Conservation (phyloP, 1,284 basidiomycete genomes). For the Ustilago bromivora region DNA sequence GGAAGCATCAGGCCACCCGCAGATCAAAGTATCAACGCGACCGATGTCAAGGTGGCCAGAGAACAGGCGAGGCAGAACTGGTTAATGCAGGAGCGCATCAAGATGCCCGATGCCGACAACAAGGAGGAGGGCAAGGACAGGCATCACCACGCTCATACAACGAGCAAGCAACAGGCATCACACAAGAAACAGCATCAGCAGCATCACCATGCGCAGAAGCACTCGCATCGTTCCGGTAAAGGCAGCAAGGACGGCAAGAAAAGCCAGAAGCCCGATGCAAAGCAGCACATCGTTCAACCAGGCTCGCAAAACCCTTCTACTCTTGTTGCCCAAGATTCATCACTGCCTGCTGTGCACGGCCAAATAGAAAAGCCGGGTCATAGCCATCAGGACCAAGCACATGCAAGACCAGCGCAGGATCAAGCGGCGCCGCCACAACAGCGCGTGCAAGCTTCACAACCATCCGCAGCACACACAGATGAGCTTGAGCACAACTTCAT, state of each 20-base stretch:
- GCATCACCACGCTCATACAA: not conserved
- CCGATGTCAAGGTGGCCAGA: slow-evolving; percentile 31
- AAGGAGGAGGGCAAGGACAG: not conserved
- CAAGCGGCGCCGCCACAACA: not conserved
- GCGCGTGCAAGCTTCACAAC: not conserved
- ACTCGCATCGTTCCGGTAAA: not conserved
- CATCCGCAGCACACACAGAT: slow-evolving; percentile 8
- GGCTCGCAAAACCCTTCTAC: slow-evolving; percentile 1
- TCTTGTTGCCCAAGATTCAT: not conserved
- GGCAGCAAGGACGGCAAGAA: not conserved
- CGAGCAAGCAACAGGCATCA: not conserved
- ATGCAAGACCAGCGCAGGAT: not conserved
- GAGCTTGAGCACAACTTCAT: slow-evolving; percentile 10
- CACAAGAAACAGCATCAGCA: not conserved
- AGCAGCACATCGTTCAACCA: not conserved
- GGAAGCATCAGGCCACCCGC: slow-evolving; percentile 57
- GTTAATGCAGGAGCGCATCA: slow-evolving; percentile 12
- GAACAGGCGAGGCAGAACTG: slow-evolving; percentile 37
- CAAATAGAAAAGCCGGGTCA: slow-evolving; percentile 1
- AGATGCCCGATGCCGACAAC: not conserved
- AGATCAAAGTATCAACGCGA: slow-evolving; percentile 43
- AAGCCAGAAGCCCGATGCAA: not conserved
- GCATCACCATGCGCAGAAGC: not conserved
- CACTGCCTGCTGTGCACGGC: not conserved
- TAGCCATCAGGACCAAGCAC: not conserved